Base-by-base conservation (phyloP, 2,329 filamentous ascomycete species). In the Aspergillus ochraceoroseus region DNA sequence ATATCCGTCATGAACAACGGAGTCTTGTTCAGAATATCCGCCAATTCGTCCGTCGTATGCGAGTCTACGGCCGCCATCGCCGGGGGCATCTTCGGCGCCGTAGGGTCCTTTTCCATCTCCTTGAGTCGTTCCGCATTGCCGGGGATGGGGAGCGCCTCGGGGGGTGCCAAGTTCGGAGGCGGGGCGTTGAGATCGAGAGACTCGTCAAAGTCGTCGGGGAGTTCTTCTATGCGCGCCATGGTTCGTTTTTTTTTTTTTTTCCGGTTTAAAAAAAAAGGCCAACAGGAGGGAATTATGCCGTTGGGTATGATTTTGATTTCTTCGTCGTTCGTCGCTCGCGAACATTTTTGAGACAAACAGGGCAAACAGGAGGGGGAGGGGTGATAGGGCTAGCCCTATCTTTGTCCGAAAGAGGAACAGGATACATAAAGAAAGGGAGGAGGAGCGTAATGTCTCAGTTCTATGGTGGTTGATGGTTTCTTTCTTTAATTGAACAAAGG, bases 1-100 rank as follows among this genome's bases (percentile, higher is more conserved):
- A 95, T 74, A 52, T 86, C 82, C 19, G 88, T 96, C 92, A 98
- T 98, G 73, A 98, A 98, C 25, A 98, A 76, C 5, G 92, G 92
- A 32, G 77, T 74, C 49, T 80, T 78, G 57, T 83, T 84, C 67
- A 86, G 71, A 54, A 83, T 77, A 32, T 72, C 68, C 27, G 82
- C 57, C 23, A 85, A 66, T 50, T 85, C 77, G 32, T 82, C 77
- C 1, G 70, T 70, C 3, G 73, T 72, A 56, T 79, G 72, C 40
- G 73, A 70, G 45, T 72, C 73, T 30, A 77, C 67, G 2, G 72
- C 73, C 12, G 74, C 75, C 70, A 81, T 77, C 3, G 66, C 68
- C 1, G 79, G 78, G 4, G 80, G 79, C 46, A 82, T 65, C 8
- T 68, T 63, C 4, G 75, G 60, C 42, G 59, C 57, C 14, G 51